Percentiles rank a stretch among this genome's conserved stretches.
Conservation (phyloP, 2,329 filamentous ascomycete species). For the Hymenoscyphus fraxineus region DNA sequence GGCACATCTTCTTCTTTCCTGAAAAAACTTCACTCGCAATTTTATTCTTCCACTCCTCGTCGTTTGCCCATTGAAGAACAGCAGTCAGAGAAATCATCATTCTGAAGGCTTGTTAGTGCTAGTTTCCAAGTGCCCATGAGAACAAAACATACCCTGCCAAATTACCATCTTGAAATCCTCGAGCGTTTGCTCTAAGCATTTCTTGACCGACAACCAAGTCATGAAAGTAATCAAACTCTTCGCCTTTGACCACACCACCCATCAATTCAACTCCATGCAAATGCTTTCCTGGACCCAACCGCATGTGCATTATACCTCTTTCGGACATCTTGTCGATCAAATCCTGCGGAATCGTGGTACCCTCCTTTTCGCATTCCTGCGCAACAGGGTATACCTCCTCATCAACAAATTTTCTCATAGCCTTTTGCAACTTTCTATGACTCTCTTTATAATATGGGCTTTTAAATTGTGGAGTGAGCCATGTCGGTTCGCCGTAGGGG, state of each 20-base stretch:
- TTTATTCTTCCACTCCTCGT: constrained; percentile 61
- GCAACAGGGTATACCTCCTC: constrained; percentile 69
- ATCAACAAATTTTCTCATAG: constrained; percentile 70
- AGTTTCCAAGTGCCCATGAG: background rate
- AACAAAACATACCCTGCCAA: constrained; percentile 56
- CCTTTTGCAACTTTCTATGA: constrained; percentile 65
- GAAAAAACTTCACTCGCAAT: constrained; percentile 70
- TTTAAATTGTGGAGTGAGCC: constrained; percentile 74
- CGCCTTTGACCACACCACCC: constrained; percentile 66
- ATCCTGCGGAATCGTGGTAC: constrained; percentile 65
- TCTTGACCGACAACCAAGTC: constrained; percentile 76
- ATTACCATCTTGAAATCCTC: constrained; percentile 83
- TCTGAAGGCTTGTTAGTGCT: constrained; percentile 4
- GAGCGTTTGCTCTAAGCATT: constrained; percentile 63
- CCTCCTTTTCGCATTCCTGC: constrained; percentile 69
- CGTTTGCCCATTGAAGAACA: constrained; percentile 72
- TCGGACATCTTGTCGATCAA: constrained; percentile 77
- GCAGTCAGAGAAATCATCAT: constrained; percentile 81
- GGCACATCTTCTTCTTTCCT: constrained; percentile 82
- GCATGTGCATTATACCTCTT: constrained; percentile 73
- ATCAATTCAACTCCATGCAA: constrained; percentile 67
- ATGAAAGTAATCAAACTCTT: constrained; percentile 86
- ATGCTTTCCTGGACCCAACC: constrained; percentile 78
- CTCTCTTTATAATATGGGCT: constrained; percentile 77
- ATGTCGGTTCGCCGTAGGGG: constrained; percentile 81